phyloP scores from a whole-genome alignment of 2,329 filamentous ascomycete species.

The Hortaea sp. region DNA sequence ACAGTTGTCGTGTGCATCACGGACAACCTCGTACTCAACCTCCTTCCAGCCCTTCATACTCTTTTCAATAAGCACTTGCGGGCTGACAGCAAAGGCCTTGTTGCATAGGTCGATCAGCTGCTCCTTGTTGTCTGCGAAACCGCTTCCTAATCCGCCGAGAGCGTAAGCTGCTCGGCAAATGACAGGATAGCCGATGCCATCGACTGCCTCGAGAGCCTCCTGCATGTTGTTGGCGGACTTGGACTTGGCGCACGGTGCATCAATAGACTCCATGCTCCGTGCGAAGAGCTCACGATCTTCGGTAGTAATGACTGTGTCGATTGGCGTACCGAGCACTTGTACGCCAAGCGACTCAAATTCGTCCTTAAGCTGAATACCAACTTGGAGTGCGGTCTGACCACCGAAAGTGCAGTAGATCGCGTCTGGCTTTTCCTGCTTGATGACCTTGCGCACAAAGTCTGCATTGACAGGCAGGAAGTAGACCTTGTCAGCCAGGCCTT shows the following conservation, averaged over 20 bases:
- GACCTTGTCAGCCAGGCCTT: conserved; percentile 94
- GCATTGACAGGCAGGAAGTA: conserved; percentile 97
- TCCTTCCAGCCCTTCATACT: conserved; percentile 99
- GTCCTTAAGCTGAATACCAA: conserved; percentile 95
- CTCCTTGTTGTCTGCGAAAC: conserved; percentile 80
- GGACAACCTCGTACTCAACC: conserved; percentile 96
- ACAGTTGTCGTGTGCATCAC: conserved; percentile 92
- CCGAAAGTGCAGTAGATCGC: conserved; percentile 97
- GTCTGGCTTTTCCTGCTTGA: conserved; percentile 86
- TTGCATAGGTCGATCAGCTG: conserved; percentile 81
- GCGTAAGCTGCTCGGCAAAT: conserved; percentile 96
- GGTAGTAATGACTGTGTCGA: conserved; percentile 96
- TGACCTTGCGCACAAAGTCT: conserved; percentile 96
- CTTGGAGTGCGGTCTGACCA: conserved; percentile 91
- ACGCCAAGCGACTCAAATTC: conserved; percentile 90
- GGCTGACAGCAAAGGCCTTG: conserved; percentile 89
- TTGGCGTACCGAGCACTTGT: conserved; percentile 88
- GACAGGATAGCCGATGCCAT: conserved; percentile 89
- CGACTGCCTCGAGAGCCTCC: conserved; percentile 79
- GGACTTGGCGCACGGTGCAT: conserved; percentile 95
- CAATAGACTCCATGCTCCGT: conserved; percentile 95
- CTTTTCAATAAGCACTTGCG: conserved; percentile 90
- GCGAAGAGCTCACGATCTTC: conserved; percentile 97
- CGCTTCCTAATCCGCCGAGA: conserved; percentile 86
- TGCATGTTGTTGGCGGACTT: conserved; percentile 82